A percentile compares a stretch with the other conserved stretches of the same genome.
Conservation (phyloP, 345 rosid species). For the Aquilaria sinensis region DNA sequence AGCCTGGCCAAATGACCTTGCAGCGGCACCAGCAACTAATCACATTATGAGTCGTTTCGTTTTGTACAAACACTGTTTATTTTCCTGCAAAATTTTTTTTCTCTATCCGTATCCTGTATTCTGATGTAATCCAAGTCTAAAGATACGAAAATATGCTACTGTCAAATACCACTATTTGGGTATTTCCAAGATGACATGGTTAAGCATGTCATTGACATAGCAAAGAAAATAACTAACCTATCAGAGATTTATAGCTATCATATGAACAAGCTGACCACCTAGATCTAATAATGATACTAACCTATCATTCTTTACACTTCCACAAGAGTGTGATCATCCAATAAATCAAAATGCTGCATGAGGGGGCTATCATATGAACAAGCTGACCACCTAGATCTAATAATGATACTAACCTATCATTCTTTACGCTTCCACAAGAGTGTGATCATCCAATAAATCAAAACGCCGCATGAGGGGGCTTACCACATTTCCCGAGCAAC, state of each 20-base stretch:
- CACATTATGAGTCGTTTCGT: background rate
- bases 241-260: background rate
- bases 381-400: conserved; percentile 2
- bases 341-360: background rate
- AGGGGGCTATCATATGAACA: conserved; percentile 2
- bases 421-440: conserved; percentile 5
- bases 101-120: background rate
- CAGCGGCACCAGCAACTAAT: background rate
- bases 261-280: conserved; percentile 10
- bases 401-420: background rate
- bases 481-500: conserved; percentile 50
- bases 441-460: background rate
- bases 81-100: background rate
- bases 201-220: background rate
- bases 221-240: background rate
- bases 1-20: conserved; percentile 14
- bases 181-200: conserved; percentile 8
- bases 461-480: background rate
- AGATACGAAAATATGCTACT: background rate
- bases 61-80: background rate
- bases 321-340: background rate
- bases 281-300: background rate
- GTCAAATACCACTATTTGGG: background rate
- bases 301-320: conserved; percentile 3
- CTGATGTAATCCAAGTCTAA: background rate